These are phyloP conservation scores for Jackrogersella minutella DNA, from an alignment of 495 filamentous ascomycete genomes.

Conservation along the genomic window DNA sequence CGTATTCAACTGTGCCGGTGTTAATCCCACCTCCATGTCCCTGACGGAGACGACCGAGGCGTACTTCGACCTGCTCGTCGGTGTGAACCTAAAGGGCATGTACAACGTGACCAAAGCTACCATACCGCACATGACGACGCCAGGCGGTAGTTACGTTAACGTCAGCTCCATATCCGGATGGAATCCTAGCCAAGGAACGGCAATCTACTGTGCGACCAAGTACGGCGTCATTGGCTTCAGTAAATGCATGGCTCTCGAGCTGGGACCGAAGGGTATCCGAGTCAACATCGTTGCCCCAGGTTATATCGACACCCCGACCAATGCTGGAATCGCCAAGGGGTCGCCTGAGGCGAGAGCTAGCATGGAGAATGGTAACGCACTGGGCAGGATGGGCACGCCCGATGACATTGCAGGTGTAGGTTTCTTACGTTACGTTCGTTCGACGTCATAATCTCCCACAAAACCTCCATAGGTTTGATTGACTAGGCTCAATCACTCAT, in stretches of 20 bases:
- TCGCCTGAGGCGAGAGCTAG: conserved; percentile 45
- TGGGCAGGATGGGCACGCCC: conserved; percentile 60
- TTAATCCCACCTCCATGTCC: conserved; percentile 57
- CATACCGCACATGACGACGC: conserved; percentile 44
- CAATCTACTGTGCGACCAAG: conserved; percentile 63
- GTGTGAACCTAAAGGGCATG: conserved; percentile 45
- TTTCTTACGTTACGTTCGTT: background rate
- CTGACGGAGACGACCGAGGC: conserved; percentile 40
- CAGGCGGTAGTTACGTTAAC: conserved; percentile 48
- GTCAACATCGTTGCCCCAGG: conserved; percentile 65
- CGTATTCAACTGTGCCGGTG: conserved; percentile 63
- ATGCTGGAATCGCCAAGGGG: conserved; percentile 36
- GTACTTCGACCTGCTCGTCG: conserved; percentile 42
- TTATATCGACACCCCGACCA: conserved; percentile 44
- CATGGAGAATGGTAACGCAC: conserved; percentile 52
- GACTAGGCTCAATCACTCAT: background rate
- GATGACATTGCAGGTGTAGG: conserved; percentile 62
- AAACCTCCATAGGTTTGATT: background rate
- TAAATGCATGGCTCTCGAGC: conserved; percentile 63
- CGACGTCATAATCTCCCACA: no score
- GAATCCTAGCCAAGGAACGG: conserved; percentile 47
- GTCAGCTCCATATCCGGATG: conserved; percentile 56
- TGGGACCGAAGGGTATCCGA: conserved; percentile 60
- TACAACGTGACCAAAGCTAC: conserved; percentile 49
- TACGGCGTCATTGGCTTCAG: conserved; percentile 62